These are phyloP conservation scores for Pseudonitzschia pungens DNA, from an alignment of 108 stramenopile species.

Conservation along the genomic window DNA sequence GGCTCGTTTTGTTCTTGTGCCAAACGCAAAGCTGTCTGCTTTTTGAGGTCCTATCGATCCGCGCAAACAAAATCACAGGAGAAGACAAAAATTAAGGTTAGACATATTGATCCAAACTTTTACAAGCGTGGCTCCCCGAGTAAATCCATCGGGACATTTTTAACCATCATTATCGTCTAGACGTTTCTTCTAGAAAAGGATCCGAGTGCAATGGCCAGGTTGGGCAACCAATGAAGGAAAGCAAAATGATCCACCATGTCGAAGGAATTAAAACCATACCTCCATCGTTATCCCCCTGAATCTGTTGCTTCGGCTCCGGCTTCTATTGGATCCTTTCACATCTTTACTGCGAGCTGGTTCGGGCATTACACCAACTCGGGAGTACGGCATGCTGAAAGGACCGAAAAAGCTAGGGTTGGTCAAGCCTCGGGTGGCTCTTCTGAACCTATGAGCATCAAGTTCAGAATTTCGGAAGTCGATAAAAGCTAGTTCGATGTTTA, in stretches of 20 bases:
- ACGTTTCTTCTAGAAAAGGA: too few species aligned
- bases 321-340: slow-evolving; percentile 20
- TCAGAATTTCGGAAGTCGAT: not conserved
- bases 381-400: slow-evolving; percentile 46
- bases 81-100: not conserved
- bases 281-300: slow-evolving; percentile 80
- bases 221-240: not conserved
- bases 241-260: slow-evolving; percentile 11
- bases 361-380: slow-evolving; percentile 80
- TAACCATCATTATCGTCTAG: too few species aligned
- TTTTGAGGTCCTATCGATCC: slow-evolving; percentile 63
- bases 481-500: not conserved
- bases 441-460: slow-evolving; percentile 2
- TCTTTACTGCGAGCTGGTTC: slow-evolving; percentile 41
- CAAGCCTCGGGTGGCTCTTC: not conserved
- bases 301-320: slow-evolving; percentile 8
- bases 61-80: not conserved
- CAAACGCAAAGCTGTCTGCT: slow-evolving; percentile 66
- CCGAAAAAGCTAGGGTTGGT: not conserved
- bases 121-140: too few species aligned
- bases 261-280: slow-evolving; percentile 44
- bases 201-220: too few species aligned
- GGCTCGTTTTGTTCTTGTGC: slow-evolving; percentile 53
- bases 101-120: too few species aligned
- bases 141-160: too few species aligned